Evolutionary conservation across 1,284 basidiomycete species (phyloP), one percentile per base, ranked within the genome.

Genomic region (Heliocybe sulcata): DNA sequence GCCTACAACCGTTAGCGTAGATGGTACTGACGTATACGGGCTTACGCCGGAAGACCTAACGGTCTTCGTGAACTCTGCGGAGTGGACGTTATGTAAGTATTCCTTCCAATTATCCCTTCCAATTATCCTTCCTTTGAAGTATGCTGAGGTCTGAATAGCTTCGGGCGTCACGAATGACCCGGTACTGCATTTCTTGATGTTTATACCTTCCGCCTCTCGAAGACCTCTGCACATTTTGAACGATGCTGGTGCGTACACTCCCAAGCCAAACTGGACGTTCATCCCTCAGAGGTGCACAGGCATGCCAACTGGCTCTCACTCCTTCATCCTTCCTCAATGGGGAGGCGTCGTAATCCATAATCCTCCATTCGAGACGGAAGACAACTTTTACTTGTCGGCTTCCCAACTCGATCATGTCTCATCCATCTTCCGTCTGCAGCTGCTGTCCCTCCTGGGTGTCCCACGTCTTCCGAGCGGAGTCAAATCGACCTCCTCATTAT

Each of bases 311-410:
- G 65, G 67, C 23, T 83, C 80, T 2, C 80, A 74, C 53, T 82
- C 89, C 9, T 99, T 98, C 76, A 79, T 98, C 23, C 77, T 97
- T 1, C 96, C 97, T 0, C 96, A 98, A 70, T 97, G 93, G 87
- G 96, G 97, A 42, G 89, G 93, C 14, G 90, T 99, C 50, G 81
- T 90, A 54, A 79, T 98, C 53, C 72, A 85, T 61, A 94, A 97
- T 65, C 80, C 82, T 26, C 74, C 73, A 6, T 25, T 68, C 16
- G 63, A 70, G 27, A 55, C 63, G 48, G 57, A 52, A 27, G 55
- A 56, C 55, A 63, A 65, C 60, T 57, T 61, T 31, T 65, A 72
- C 47, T 67, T 87, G 22, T 67, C 76, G n/a, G 55, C 67, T 8
- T 54, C 66, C 35, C 70, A 72, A 27, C 77, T 95, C 6, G 68